Evolutionary conservation across 2,329 filamentous ascomycete species (phyloP).

Genomic region (Akanthomyces muscarius): DNA sequence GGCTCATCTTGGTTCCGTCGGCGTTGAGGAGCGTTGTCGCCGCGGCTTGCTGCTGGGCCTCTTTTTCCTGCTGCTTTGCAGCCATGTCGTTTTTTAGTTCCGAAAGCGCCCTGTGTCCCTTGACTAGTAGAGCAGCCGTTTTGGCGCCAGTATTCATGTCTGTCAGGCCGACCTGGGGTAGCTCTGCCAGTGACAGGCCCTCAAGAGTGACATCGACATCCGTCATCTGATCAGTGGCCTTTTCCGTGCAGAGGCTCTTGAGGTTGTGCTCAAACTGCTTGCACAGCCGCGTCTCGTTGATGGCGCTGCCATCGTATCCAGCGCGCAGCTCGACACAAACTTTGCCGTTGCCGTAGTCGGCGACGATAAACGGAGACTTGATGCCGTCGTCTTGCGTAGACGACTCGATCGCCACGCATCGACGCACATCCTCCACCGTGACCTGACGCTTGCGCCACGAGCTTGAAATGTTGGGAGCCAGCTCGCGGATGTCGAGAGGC

Average conservation of each 20-base stretch:
- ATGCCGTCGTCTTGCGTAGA: slow-evolving; percentile 29
- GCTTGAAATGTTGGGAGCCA: slow-evolving; percentile 60
- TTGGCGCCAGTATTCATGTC: slow-evolving; percentile 34
- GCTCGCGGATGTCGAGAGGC: slow-evolving; percentile 59
- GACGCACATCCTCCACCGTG: slow-evolving; percentile 60
- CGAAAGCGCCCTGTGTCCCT: slow-evolving; percentile 65
- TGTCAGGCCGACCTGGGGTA: slow-evolving; percentile 35
- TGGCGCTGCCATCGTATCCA: slow-evolving; percentile 31
- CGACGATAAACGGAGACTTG: slow-evolving; percentile 40
- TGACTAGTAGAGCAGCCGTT: slow-evolving; percentile 55
- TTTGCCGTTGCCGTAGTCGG: slow-evolving; percentile 50
- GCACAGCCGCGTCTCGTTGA: slow-evolving; percentile 52
- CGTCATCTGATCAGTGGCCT: slow-evolving; percentile 27
- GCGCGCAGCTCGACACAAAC: slow-evolving; percentile 56
- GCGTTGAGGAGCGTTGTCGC: slow-evolving; percentile 34
- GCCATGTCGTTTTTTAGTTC: slow-evolving; percentile 62
- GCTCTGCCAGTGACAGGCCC: slow-evolving; percentile 47
- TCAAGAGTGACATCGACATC: slow-evolving; percentile 47
- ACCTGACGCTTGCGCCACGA: slow-evolving; percentile 71
- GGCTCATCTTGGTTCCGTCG: slow-evolving; percentile 54
- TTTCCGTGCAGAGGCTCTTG: slow-evolving; percentile 39
- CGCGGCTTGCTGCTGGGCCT: slow-evolving; percentile 33
- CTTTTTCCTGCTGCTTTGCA: slow-evolving; percentile 46
- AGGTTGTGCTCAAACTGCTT: slow-evolving; percentile 52
- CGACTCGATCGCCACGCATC: slow-evolving; percentile 60